Evolutionary conservation across 192 early-diverging fungal species (phyloP).

Genomic region (Gaertneriomyces semiglobifer): DNA sequence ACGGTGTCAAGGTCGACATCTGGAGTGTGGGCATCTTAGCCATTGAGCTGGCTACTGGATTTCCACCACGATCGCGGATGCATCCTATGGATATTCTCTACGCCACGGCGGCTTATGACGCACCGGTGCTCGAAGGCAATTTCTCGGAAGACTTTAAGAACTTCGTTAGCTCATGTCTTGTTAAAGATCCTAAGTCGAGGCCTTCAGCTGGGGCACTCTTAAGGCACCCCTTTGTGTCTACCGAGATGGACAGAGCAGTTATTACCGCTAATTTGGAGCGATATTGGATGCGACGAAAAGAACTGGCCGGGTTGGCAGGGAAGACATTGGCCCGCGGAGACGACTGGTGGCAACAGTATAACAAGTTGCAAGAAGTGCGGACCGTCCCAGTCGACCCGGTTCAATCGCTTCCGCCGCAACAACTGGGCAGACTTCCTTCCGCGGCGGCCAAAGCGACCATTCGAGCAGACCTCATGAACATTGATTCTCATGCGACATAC

Average conservation of each 20-base stretch:
- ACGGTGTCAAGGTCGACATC: conserved; percentile 57
- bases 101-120: conserved; percentile 15
- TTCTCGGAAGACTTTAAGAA: conserved; percentile 23
- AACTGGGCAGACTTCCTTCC: conserved; percentile 1
- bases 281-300: conserved; percentile 22
- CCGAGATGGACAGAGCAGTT: conserved; percentile 71
- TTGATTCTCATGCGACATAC: conserved; percentile 17
- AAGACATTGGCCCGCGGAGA: conserved; percentile 14
- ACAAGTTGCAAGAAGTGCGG: conserved; percentile 4
- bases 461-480: conserved; percentile 19
- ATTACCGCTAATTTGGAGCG: conserved; percentile 72
- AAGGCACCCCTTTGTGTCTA: conserved; percentile 75
- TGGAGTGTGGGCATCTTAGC: conserved; percentile 59
- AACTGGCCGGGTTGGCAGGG: conserved; percentile 7
- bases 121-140: conserved; percentile 16
- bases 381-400: neutral
- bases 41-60: conserved; percentile 51
- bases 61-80: conserved; percentile 34
- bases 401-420: neutral
- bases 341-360: conserved; percentile 28
- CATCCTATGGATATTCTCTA: conserved; percentile 38
- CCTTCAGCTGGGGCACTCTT: conserved; percentile 80
- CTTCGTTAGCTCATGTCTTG: conserved; percentile 25
- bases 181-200: conserved; percentile 47
- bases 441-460: conserved; percentile 22